These are phyloP conservation scores for Talaromyces stipitatus DNA, from an alignment of 495 filamentous ascomycete species.

Conservation along the genomic window DNA sequence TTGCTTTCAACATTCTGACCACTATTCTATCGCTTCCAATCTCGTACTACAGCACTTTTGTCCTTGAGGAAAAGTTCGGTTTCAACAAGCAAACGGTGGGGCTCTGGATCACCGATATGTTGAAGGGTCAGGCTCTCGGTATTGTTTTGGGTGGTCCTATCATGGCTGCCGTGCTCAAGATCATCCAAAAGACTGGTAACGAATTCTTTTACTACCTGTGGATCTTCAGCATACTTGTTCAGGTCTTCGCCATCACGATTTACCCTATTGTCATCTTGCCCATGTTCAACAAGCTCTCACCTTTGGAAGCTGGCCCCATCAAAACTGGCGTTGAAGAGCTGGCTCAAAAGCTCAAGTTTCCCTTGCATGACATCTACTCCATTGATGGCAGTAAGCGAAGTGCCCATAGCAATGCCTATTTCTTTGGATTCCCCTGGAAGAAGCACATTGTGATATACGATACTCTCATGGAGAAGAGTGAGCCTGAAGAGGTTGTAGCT, in stretches of 20 bases:
- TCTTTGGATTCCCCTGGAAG: constrained; percentile 97
- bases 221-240: constrained; percentile 80
- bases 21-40: constrained; percentile 72
- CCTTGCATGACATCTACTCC: constrained; percentile 81
- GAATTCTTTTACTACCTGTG: constrained; percentile 97
- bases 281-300: constrained; percentile 96
- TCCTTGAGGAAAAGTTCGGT: constrained; percentile 92
- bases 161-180: constrained; percentile 81
- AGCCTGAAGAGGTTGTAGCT: constrained; percentile 85
- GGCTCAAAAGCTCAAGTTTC: constrained; percentile 80
- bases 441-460: constrained; percentile 99
- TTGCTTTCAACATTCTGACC: constrained; percentile 74
- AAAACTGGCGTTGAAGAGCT: constrained; percentile 84
- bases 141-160: constrained; percentile 76
- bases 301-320: constrained; percentile 75
- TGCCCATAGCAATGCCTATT: constrained; percentile 97
- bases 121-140: constrained; percentile 81
- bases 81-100: constrained; percentile 96
- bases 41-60: constrained; percentile 86
- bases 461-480: constrained; percentile 90
- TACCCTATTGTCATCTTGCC: constrained; percentile 93
- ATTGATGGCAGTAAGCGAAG: constrained; percentile 97
- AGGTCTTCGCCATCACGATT: constrained; percentile 89
- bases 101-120: constrained; percentile 82
- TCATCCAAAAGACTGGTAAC: constrained; percentile 83